Evolutionary conservation across 2,329 filamentous ascomycete genomes (phyloP), one percentile per base, ranked within the genome.

Genomic region (Verticillium isaacii): DNA sequence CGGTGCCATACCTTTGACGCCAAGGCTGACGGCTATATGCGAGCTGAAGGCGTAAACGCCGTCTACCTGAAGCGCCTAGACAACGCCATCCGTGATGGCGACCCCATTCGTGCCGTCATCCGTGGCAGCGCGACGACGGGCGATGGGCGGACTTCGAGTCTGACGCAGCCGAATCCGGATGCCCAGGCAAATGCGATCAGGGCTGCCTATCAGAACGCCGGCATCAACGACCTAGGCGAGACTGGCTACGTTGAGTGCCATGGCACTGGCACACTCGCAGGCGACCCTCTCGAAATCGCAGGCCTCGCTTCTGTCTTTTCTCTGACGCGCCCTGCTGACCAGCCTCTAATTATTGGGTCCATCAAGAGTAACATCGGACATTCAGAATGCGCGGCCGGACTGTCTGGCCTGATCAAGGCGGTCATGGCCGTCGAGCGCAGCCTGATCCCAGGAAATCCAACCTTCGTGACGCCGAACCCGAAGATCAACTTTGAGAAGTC

Each of bases 21-120:
- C 3, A 65, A 66, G 12, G 81, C 77, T 0, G 72, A 78, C 57
- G 81, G 81, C 0, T 83, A 82, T 61, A 75, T 71, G 6, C 72
- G 77, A 17, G 79, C 77, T 1, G 81, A 84, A 62, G 81, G 78
- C 1, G 68, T 77, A 14, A 76, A 69, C 2, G 68, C 72, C 17
- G 62, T 83, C 11, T 63, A 79, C 5, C 60, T 84, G 1, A 82
- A 83, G 67, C 71, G 72, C 0, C 66, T 82, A 0, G 69, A 72
- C 3, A 73, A 78, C 60, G 81, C 81, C 2, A 60, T 82, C 3
- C 64, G 67, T 4, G 78, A 78, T 39, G 72, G 74, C 5, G 78
- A 82, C 65, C 72, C 72, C 0, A 72, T 76, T 50, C 68, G 70
- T 37, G 68, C 67, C 6, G 63, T 76, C 11, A 72, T 77, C 41